Evolutionary conservation across 768 basidiomycete species (phyloP).

Genomic region (Lactarius deliciosus): DNA sequence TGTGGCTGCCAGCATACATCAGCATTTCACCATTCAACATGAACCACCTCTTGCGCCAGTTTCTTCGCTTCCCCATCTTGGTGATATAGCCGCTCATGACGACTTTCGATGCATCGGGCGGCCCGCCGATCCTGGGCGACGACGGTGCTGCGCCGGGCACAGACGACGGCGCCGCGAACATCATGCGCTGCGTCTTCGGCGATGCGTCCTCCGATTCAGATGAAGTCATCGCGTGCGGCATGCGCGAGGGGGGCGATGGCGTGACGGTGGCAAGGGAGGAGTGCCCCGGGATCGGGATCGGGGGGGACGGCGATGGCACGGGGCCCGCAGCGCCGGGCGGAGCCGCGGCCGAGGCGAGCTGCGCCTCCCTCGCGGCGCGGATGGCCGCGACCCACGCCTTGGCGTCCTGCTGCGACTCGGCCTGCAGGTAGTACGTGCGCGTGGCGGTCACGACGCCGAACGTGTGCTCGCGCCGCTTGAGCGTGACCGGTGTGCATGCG

Average conservation of each 20-base stretch:
- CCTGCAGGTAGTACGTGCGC: slow-evolving; percentile 90
- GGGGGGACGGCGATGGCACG: slow-evolving; percentile 43
- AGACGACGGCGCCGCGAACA: slow-evolving; percentile 34
- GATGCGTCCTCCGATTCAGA: slow-evolving; percentile 79
- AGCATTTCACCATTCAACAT: slow-evolving; percentile 86
- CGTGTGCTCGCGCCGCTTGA: slow-evolving; percentile 87
- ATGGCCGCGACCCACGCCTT: slow-evolving; percentile 82
- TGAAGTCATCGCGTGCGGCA: slow-evolving; percentile 55
- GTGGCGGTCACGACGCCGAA: slow-evolving; percentile 90
- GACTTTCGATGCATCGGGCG: slow-evolving; percentile 68
- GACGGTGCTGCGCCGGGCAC: slow-evolving; percentile 41
- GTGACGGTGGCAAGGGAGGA: slow-evolving; percentile 38
- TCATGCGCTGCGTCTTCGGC: slow-evolving; percentile 34
- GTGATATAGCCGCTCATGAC: slow-evolving; percentile 90
- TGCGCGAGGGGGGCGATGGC: slow-evolving; percentile 50
- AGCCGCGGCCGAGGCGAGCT: slow-evolving; percentile 43
- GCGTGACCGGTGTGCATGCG: slow-evolving; percentile 79
- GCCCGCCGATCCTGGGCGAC: slow-evolving; percentile 38
- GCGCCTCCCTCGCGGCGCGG: slow-evolving; percentile 67
- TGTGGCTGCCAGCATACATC: slow-evolving; percentile 89
- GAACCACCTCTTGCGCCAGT: slow-evolving; percentile 98
- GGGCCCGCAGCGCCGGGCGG: slow-evolving; percentile 1
- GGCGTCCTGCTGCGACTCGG: slow-evolving; percentile 67
- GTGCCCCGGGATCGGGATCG: slow-evolving; percentile 52
- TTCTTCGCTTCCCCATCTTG: slow-evolving; percentile 94